Base-by-base conservation (phyloP, 2,329 filamentous ascomycete genomes). In the Truncatella angustata region DNA sequence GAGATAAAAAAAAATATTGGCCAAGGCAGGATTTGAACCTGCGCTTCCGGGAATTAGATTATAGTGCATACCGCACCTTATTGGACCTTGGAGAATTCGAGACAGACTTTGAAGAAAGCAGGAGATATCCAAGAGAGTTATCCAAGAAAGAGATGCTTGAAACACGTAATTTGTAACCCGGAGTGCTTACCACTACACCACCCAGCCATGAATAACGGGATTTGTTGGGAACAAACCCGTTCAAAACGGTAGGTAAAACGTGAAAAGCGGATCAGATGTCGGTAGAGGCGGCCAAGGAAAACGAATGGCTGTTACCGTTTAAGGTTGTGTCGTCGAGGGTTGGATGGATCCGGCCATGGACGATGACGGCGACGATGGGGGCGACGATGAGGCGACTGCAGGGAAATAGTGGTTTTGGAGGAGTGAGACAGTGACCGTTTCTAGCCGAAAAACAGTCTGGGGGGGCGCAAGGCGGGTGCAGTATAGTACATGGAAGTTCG, bases 151-250 rank as follows among this genome's bases (percentile, higher is more conserved):
- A 11, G 18, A n/a, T 39, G 10, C 37, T 11, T 21, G 37, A 21
- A 40, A 40, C 24, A 40, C n/a, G 5, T n/a, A 20, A 18, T 16
- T 44, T 30, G 23, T 20, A 46, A 16, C n/a, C 28, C 43, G 34
- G 28, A 16, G 20, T 46, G 43, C n/a, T 23, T 46, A 34, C 43
- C 43, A 46, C 28, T 46, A 46, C 48, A 50, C 32, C 18, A 42
- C 42, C 46, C 37, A 44, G 11, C 23, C 42, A 26, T 35, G 28
- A 40, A 21, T 40, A 21, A 3, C 28, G 9, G 21, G 21, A n/a
- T 39, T n/a, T 21, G 20, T 40, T 40, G 37, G 20, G n/a, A 40
- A 14, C 3, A 11, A 18, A 11, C 24, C 6, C 37, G 37, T 40
- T 40, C 28, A 26, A 30, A 44, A 44, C 40, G 21, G 40, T 10